Evolutionary conservation across 257 asterid species (phyloP).

Genomic region (Schizonepeta tenuifolia): DNA sequence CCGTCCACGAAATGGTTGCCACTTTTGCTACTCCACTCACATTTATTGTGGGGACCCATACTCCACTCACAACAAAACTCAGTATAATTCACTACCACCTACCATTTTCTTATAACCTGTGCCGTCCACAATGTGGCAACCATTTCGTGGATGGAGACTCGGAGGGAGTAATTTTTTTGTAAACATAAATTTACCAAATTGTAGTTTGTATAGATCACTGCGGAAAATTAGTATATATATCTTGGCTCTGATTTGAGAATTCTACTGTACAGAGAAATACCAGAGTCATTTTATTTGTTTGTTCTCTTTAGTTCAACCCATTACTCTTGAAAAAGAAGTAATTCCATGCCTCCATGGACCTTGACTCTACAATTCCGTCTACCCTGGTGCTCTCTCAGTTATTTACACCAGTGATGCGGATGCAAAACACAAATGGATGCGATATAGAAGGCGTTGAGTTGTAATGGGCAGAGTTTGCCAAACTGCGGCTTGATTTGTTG

Average conservation of each 20-base stretch:
- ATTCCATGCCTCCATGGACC: not conserved
- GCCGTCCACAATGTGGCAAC: too few species aligned
- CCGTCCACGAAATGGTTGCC: too few species aligned
- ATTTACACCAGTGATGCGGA: not conserved
- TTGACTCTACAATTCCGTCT: not conserved
- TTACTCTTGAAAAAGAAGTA: not conserved
- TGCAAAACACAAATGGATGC: not conserved
- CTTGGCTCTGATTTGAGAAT: not conserved
- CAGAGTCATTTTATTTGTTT: not conserved
- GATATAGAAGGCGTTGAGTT: not conserved
- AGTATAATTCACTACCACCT: too few species aligned
- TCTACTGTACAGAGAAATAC: not conserved
- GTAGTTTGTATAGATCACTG: not conserved
- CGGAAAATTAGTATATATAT: not conserved
- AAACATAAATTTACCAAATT: not conserved
- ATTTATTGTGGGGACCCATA: too few species aligned
- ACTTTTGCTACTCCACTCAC: too few species aligned
- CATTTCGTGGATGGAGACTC: too few species aligned
- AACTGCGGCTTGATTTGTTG: not conserved
- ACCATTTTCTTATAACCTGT: too few species aligned
- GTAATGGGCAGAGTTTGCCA: not conserved
- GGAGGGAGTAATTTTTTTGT: not conserved
- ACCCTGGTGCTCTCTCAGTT: not conserved
- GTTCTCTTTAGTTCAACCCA: not conserved
- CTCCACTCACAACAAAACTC: too few species aligned